Percentiles rank a stretch among this genome's conserved stretches.
Evolutionary conservation across 1,284 basidiomycete genomes (phyloP).

Genomic region (Phlebopus sp.): DNA sequence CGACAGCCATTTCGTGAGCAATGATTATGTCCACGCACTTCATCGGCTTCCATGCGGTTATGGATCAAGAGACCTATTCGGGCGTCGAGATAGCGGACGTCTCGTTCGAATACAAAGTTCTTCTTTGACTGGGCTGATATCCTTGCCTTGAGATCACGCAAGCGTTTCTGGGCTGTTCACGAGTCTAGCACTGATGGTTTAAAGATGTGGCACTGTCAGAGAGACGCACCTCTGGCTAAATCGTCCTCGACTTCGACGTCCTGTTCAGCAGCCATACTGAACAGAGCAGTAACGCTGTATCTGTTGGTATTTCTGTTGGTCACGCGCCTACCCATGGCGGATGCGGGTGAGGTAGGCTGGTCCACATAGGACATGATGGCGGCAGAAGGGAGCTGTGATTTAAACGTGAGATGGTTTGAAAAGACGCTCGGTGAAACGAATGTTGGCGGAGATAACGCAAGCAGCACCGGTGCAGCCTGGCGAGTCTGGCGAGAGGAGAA

Average conservation of each 20-base stretch:
- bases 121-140: conserved; percentile 99
- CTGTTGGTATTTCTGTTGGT: conserved; percentile 94
- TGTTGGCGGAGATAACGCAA: conserved; percentile 16
- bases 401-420: background rate
- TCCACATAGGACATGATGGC: conserved; percentile 63
- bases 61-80: conserved; percentile 97
- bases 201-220: background rate
- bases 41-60: conserved; percentile 95
- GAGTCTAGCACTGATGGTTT: background rate
- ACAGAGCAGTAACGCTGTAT: conserved; percentile 94
- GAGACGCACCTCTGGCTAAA: conserved; percentile 81
- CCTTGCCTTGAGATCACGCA: conserved; percentile 94
- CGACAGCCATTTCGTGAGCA: background rate
- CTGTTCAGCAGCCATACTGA: conserved; percentile 97
- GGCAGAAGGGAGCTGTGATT: conserved; percentile 3
- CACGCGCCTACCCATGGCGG: conserved; percentile 66
- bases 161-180: conserved; percentile 83
- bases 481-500: conserved; percentile 28
- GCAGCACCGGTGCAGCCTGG: conserved; percentile 35
- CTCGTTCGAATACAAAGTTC: conserved; percentile 97
- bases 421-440: conserved; percentile 5
- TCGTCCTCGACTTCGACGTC: conserved; percentile 99
- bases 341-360: conserved; percentile 57
- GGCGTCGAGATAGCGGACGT: conserved; percentile 97
- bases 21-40: conserved; percentile 51